Evolutionary conservation across 1,284 basidiomycete genomes (phyloP), one percentile per base, ranked within the genome.

Genomic region (Ustilago loliicola): DNA sequence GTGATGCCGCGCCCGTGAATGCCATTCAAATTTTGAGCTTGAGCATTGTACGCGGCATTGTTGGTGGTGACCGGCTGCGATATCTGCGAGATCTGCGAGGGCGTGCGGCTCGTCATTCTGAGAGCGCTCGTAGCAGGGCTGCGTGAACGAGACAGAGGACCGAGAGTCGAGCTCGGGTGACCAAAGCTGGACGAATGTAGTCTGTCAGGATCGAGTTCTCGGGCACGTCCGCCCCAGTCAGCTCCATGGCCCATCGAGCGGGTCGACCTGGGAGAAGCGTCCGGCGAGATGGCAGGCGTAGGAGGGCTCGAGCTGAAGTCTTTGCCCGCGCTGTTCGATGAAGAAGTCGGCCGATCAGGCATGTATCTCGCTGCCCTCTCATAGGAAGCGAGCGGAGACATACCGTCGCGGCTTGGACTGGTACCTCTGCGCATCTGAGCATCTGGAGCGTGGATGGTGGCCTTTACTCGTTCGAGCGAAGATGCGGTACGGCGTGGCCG

Each of bases 1-100:
- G 85, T 86, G 63, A 81, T 80, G 19, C 85, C 85, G 27, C 77
- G 78, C 4, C 84, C 83, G 27, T 77, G 63, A 21, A 85, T 81
- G 42, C 75, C 61, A 54, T 72, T 67, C 27, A 55, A n/a, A 11
- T 29, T 63, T 32, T 73, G 71, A 15, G 58, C 34, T 32, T 73
- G 71, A 15, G 58, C 34, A 21, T 36, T 10, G 17, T 53, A 48
- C 1, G 57, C 53, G 27, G 21, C 29, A 48, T 21, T 57, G 25
- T 21, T 30, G 56, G 15, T 61, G 21, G 25, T 30, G 15, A 48
- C n/a, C 3, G 68, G 40, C 52, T 71, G 68, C 32, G 71, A 78
- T 42, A 56, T 38, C 13, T 74, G 71, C 58, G 71, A 74, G 9
- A 38, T 48, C 48, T 77, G 68, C 38, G 74, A 77, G 13, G 70